Evolutionary conservation across 2,329 filamentous ascomycete species (phyloP).

Genomic region (Claviceps digitariae): DNA sequence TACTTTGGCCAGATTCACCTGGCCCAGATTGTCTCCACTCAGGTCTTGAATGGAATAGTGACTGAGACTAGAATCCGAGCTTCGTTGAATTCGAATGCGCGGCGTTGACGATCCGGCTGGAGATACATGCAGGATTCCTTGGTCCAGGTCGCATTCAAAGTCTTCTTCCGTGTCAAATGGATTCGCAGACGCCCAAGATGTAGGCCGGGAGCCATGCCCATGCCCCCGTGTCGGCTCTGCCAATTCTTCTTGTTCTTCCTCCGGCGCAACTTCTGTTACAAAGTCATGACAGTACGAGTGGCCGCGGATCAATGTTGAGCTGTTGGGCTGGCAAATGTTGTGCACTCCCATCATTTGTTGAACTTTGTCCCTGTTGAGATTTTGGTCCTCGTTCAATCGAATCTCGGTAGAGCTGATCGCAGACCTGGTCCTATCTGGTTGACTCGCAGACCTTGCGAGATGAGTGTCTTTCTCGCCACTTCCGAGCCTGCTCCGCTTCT

Average conservation of each 20-base stretch:
- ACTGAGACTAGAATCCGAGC: background rate
- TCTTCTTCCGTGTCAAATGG: conserved; percentile 25
- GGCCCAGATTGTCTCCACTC: conserved; percentile 2
- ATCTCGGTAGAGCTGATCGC: conserved; percentile 20
- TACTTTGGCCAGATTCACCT: conserved; percentile 7
- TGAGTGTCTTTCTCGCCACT: background rate
- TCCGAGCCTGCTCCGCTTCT: background rate
- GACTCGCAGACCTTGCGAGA: background rate
- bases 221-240: background rate
- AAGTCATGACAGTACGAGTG: background rate
- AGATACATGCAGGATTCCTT: conserved; percentile 22
- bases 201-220: background rate
- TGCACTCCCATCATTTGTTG: conserved; percentile 8
- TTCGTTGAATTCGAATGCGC: conserved; percentile 11
- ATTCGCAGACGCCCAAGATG: background rate
- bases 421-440: conserved; percentile 3
- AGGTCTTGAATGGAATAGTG: background rate
- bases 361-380: conserved; percentile 22
- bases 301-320: background rate
- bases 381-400: conserved; percentile 21
- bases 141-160: conserved; percentile 25
- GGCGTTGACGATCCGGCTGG: conserved; percentile 27
- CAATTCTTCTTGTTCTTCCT: background rate
- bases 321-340: background rate
- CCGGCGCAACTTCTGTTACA: background rate